Base-by-base conservation (phyloP, 2,329 filamentous ascomycete species). In the Botryosphaeria dothidea region DNA sequence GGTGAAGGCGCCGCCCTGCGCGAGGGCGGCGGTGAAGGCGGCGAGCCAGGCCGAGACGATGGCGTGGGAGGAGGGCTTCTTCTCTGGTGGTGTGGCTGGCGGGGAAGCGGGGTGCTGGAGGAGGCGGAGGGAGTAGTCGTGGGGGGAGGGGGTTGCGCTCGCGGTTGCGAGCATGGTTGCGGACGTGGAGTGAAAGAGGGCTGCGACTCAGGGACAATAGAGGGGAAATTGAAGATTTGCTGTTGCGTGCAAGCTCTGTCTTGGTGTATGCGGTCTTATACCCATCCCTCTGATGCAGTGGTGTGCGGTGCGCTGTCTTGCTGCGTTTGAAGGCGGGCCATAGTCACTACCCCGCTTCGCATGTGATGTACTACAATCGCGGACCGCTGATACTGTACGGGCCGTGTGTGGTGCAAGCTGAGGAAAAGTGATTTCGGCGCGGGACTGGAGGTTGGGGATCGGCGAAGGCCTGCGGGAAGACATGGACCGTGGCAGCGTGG, bases 41-140 rank as follows among this genome's bases (percentile, higher is more conserved):
- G 68, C 64, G 1, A 76, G 71, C 74, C 74, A 76, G 65, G 65
- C 65, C 43, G 70, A 67, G 1, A 69, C 72, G 49, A 74, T 69
- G 6, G 65, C 34, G 9, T 64, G 67, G 7, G 73, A 71, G 11
- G 62, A 19, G 54, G 43, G 31, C 0, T 1, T 51, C 52, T 13
- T 27, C 13, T 56, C 63, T 9, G 21, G 45, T 25, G 67, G 61
- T n/a, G 64, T 66, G 2, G 58, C 54, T 49, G 69, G 69, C 51
- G 65, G 41, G 61, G 70, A 69, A 4, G 64, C 68, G 23, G 71
- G 62, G 38, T 65, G 57, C 69, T 71, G 61, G 66, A 51, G 52
- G 70, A 72, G 21, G 66, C 69, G 25, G 71, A 70, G 11, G 72
- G 69, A 3, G 65, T 69, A 38, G 72, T 69, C 58, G 71, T 69